A percentile compares a stretch with the other conserved stretches of the same genome.
These are phyloP conservation scores for Cordyceps cateniannulata DNA, from an alignment of 2,329 filamentous ascomycete genomes.

Conservation along the genomic window DNA sequence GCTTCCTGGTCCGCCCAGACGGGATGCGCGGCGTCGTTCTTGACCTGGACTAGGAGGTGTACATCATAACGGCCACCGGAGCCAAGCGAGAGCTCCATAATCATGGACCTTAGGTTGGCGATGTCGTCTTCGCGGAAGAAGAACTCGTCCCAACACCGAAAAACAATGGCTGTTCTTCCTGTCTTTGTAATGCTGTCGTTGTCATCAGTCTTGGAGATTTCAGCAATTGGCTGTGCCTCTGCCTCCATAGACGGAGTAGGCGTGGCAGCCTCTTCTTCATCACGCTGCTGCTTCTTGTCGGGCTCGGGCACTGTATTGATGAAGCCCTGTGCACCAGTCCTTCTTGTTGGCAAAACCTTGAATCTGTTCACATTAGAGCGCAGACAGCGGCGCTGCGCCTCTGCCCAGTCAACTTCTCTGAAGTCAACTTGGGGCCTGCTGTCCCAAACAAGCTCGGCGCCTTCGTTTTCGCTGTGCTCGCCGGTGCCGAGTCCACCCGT, in stretches of 20 bases:
- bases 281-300: slow-evolving; percentile 12
- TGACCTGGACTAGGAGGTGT: slow-evolving; percentile 79
- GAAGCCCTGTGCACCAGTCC: slow-evolving; percentile 42
- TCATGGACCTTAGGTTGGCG: slow-evolving; percentile 75
- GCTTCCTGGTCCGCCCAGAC: slow-evolving; percentile 70
- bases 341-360: slow-evolving; percentile 36
- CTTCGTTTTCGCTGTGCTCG: slow-evolving; percentile 75
- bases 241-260: slow-evolving; percentile 18
- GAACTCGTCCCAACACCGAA: slow-evolving; percentile 78
- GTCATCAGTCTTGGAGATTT: neutral
- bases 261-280: neutral
- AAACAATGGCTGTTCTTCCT: slow-evolving; percentile 67
- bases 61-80: slow-evolving; percentile 84
- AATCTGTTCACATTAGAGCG: slow-evolving; percentile 66
- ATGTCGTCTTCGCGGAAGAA: slow-evolving; percentile 73
- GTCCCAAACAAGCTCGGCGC: slow-evolving; percentile 73
- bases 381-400: slow-evolving; percentile 68
- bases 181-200: slow-evolving; percentile 24
- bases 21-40: slow-evolving; percentile 64
- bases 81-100: slow-evolving; percentile 72
- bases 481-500: slow-evolving; percentile 80
- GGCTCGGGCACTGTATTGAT: slow-evolving; percentile 35
- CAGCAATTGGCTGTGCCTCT: neutral
- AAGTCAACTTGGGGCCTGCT: slow-evolving; percentile 69
- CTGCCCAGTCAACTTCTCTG: slow-evolving; percentile 69